Evolutionary conservation across 2,329 filamentous ascomycete genomes (phyloP).

Genomic region (Fusarium aywerte): DNA sequence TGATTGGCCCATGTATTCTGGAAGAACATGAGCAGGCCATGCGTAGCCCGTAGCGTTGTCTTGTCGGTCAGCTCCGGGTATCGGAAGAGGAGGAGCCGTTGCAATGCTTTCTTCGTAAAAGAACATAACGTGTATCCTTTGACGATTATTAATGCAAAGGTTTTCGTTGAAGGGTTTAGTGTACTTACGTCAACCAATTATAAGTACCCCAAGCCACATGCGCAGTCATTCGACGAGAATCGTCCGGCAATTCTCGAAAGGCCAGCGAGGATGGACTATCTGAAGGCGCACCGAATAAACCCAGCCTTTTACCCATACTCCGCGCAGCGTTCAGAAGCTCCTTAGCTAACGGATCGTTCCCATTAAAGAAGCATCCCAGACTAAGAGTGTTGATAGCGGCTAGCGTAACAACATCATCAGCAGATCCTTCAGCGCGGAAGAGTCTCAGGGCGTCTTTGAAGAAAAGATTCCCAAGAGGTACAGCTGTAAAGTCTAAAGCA

Average conservation of each 20-base stretch:
- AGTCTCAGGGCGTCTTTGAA: not conserved
- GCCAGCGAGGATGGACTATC: not conserved
- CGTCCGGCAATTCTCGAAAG: not conserved
- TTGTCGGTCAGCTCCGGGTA: not conserved
- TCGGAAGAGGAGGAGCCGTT: not conserved
- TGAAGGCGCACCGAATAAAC: not conserved
- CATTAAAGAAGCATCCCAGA: not conserved
- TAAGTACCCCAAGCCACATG: constrained; percentile 7
- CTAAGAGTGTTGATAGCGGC: constrained; percentile 5
- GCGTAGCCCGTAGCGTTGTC: not conserved
- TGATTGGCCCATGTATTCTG: not conserved
- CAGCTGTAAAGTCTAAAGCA: not conserved
- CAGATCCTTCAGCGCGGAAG: not conserved
- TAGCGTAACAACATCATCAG: not conserved
- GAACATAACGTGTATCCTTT: constrained; percentile 1
- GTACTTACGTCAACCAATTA: constrained; percentile 5
- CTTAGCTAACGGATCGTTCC: not conserved
- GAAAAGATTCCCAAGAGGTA: not conserved
- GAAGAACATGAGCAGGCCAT: not conserved
- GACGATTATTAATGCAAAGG: rapidly evolving
- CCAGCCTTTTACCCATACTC: not conserved
- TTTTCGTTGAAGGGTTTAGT: rapidly evolving
- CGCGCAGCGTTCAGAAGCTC: not conserved
- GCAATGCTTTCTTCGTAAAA: not conserved
- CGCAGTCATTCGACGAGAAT: not conserved